phyloP scores from a whole-genome alignment of 2,329 filamentous ascomycete species.

The Colletotrichum eleusines region DNA sequence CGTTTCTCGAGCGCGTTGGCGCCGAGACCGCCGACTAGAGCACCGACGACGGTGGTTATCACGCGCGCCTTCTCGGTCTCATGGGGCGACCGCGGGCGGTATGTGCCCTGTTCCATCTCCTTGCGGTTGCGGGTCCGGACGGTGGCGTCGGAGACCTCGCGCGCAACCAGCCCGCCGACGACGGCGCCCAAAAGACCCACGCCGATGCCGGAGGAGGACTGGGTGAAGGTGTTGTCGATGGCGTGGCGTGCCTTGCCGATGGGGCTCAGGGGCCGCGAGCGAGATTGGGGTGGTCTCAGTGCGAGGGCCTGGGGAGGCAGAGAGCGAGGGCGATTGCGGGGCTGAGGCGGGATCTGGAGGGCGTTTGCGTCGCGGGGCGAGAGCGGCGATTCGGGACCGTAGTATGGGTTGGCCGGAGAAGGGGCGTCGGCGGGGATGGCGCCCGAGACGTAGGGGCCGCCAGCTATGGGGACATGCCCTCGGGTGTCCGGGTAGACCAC shows the following conservation, averaged over 20 bases:
- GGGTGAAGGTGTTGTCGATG: constrained; percentile 61
- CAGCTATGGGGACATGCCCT: constrained; percentile 8
- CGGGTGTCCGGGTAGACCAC: constrained; percentile 12
- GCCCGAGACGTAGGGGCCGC: constrained; percentile 33
- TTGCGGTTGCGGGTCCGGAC: constrained; percentile 46
- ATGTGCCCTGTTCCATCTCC: constrained; percentile 32
- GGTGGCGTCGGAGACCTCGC: constrained; percentile 60
- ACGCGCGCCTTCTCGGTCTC: constrained; percentile 52
- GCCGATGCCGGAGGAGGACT: constrained; percentile 62
- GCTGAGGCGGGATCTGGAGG: constrained; percentile 19
- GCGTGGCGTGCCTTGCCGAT: constrained; percentile 56
- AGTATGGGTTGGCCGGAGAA: constrained; percentile 14
- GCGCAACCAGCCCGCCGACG: constrained; percentile 65
- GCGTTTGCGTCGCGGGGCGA: constrained; percentile 18
- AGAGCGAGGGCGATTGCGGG: constrained; percentile 39
- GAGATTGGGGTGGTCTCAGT: constrained; percentile 43
- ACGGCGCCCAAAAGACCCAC: constrained; percentile 66
- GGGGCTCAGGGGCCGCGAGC: constrained; percentile 50
- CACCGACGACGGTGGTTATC: constrained; percentile 65
- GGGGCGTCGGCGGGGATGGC: constrained; percentile 15
- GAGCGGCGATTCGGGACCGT: constrained; percentile 24
- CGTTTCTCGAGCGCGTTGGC: constrained; percentile 63
- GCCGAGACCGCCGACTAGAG: constrained; percentile 66
- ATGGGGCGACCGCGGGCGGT: constrained; percentile 28
- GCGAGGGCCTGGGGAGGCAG: constrained; percentile 35